Conservation (phyloP, 345 rosid species). For the Hypericum perforatum region DNA sequence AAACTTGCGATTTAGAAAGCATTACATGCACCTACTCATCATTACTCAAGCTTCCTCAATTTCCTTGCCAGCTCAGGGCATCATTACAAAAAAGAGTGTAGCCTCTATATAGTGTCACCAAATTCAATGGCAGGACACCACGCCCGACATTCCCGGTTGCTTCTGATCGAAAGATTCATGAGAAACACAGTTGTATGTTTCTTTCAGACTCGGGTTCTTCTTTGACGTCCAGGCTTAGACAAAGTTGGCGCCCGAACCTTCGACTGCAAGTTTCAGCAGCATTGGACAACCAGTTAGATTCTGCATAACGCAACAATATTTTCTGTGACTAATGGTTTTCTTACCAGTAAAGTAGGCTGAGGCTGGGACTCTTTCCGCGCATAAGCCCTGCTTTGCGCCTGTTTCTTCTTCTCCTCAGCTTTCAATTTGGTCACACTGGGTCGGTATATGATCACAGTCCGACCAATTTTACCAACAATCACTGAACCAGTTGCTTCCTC, state of each 20-base stretch:
- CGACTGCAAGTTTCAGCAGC: conserved; percentile 26
- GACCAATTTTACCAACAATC: conserved; percentile 58
- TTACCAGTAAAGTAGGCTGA: conserved; percentile 29
- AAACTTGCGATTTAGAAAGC: too few species aligned
- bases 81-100: too few species aligned
- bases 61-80: too few species aligned
- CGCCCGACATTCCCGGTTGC: too few species aligned
- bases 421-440: conserved; percentile 75
- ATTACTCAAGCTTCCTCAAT: too few species aligned
- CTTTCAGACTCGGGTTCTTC: conserved; percentile 19
- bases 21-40: too few species aligned
- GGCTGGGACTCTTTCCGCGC: conserved; percentile 23
- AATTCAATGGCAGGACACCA: too few species aligned
- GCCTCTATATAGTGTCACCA: too few species aligned
- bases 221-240: conserved; percentile 36
- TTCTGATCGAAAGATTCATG: too few species aligned
- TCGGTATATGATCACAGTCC: conserved; percentile 72
- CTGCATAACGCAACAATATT: background rate
- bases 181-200: background rate
- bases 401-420: conserved; percentile 64
- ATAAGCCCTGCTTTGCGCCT: conserved; percentile 30
- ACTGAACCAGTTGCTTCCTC: conserved; percentile 65
- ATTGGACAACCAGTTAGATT: background rate
- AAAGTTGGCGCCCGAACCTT: conserved; percentile 24
- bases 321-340: background rate